Evolutionary conservation across 176 grass and related monocot species (phyloP), one percentile per base, ranked within the genome.

Genomic region (Carex pumila): DNA sequence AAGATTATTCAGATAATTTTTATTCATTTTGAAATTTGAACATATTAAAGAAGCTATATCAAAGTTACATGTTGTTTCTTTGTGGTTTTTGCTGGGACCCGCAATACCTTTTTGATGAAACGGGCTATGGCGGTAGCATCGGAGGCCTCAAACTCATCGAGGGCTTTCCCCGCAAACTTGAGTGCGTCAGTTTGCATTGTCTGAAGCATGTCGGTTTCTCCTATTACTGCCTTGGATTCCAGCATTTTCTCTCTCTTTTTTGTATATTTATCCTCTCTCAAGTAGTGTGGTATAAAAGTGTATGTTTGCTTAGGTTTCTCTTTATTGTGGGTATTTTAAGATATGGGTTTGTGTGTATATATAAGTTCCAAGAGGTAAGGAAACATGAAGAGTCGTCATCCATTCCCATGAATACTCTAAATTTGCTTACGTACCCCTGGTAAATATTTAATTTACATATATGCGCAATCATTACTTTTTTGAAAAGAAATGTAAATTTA

Each of bases 161-260:
- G 85, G 49, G 87, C 90, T 81, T 89, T 90, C 32, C 88, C 90
- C 0, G 87, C 88, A 12, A 89, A 62, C 32, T 71, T 78, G 25
- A 92, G 82, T 29, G 90, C 88, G 7, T 90, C 17, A 62, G 61
- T 29, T 87, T 90, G 90, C 88, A 95, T 87, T 14, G 9, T 12
- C 18, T 86, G 60, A 83, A 74, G 73, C 87, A 91, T 92, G 75
- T 92, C 88, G 17, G 90, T 65, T 71, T 90, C 93, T 13, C 72
- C 90, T 12, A 92, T 89, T 71, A 95, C 90, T 31, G 93, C 88
- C 73, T 89, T 90, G 61, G 73, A 87, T 87, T 95, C 90, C 87
- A 95, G 3, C 93, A 89, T 92, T 32, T 77, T 77, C 50, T 56
- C 15, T 13, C 50, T 32, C 56, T 50, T 25, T 22, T 77, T 56